Evolutionary conservation across 768 basidiomycete species (phyloP).

Genomic region (Lactarius trivialis): DNA sequence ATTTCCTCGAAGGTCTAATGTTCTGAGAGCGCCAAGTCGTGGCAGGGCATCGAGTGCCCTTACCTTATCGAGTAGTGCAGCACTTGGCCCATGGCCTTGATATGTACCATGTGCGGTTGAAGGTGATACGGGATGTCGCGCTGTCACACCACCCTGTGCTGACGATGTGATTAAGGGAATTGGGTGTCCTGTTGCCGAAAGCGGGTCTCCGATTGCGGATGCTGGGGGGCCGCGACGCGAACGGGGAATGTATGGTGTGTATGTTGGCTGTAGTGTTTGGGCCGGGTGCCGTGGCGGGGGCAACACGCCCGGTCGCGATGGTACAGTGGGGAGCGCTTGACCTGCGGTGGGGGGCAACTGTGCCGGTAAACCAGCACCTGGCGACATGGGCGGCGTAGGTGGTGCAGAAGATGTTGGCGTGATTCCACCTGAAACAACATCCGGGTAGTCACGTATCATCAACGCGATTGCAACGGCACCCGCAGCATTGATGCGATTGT

Average conservation of each 20-base stretch:
- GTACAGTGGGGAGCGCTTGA: constrained; percentile 32
- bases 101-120: constrained; percentile 17
- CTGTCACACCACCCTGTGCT: constrained; percentile 45
- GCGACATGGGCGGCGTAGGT: constrained; percentile 25
- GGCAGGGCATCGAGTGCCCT: constrained; percentile 85
- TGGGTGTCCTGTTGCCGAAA: constrained; percentile 39
- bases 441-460: constrained; percentile 96
- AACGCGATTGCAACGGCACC: constrained; percentile 90
- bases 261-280: constrained; percentile 57
- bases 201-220: constrained; percentile 30
- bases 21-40: constrained; percentile 76
- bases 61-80: constrained; percentile 80
- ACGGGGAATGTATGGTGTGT: constrained; percentile 77
- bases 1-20: constrained; percentile 87
- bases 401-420: constrained; percentile 26
- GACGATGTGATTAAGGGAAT: constrained; percentile 64
- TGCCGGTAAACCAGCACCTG: constrained; percentile 32
- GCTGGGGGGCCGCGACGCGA: constrained; percentile 40
- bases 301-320: constrained; percentile 34
- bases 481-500: constrained; percentile 77
- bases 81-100: constrained; percentile 48
- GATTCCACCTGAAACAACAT: constrained; percentile 43
- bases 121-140: constrained; percentile 34
- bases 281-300: constrained; percentile 49
- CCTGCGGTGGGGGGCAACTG: constrained; percentile 29